These are phyloP conservation scores for Neurospora tetraspora DNA, from an alignment of 495 filamentous ascomycete species.

Conservation along the genomic window DNA sequence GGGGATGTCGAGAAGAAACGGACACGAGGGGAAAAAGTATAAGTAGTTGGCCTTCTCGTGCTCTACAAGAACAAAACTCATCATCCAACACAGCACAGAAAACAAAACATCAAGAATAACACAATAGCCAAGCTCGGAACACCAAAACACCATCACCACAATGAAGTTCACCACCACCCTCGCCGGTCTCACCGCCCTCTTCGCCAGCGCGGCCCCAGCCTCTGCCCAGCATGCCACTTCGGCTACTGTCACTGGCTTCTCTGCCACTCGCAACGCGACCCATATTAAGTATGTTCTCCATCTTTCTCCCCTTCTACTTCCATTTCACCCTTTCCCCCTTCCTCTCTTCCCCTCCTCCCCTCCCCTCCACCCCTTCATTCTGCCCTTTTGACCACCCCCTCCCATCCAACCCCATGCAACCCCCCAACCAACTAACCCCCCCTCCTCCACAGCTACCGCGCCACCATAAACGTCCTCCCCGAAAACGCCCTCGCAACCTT, in stretches of 20 bases:
- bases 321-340: background rate
- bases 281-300: background rate
- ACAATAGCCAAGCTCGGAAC: background rate
- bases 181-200: background rate
- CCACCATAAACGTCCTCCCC: background rate
- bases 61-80: background rate
- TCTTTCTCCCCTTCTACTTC: background rate
- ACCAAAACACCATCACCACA: background rate
- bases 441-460: background rate
- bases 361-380: background rate
- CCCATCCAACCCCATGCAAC: no score
- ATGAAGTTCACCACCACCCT: slow-evolving; percentile 3
- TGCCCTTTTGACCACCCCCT: no score
- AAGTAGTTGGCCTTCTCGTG: background rate
- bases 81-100: background rate
- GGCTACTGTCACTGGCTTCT: background rate
- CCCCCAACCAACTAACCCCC: no score
- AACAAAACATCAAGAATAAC: background rate
- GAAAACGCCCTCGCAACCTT: slow-evolving; percentile 2
- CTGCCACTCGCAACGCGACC: background rate
- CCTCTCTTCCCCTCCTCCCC: background rate
- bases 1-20: background rate
- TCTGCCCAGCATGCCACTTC: background rate
- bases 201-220: background rate
- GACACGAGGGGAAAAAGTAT: background rate